Conservation (phyloP, 306 rosid genomes). For the Glycine soja region DNA sequence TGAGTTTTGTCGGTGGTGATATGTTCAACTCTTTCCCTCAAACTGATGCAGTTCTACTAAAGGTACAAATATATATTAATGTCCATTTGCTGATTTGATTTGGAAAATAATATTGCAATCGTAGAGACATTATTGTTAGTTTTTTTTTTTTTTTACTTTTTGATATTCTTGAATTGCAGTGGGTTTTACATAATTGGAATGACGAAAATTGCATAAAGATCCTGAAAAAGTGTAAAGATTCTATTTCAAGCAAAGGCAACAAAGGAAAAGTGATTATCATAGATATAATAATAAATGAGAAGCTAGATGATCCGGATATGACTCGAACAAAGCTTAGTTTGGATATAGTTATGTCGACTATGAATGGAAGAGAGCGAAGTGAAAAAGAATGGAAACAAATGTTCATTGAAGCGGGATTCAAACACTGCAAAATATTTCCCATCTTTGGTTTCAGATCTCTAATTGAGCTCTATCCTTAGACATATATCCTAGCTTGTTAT, state of each 20-base stretch:
- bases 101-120: no score
- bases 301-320: slow-evolving; percentile 26
- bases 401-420: slow-evolving; percentile 41
- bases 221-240: slow-evolving; percentile 44
- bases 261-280: slow-evolving; percentile 43
- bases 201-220: slow-evolving; percentile 51
- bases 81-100: not conserved
- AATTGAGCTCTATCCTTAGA: slow-evolving; percentile 52
- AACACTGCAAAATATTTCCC: no score
- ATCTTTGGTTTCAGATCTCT: slow-evolving; percentile 53
- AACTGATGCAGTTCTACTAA: slow-evolving; percentile 42
- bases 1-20: slow-evolving; percentile 38
- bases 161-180: not conserved
- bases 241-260: slow-evolving; percentile 37
- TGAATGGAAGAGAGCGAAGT: no score
- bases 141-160: no score
- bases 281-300: slow-evolving; percentile 35
- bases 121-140: no score
- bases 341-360: slow-evolving; percentile 46
- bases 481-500: no score
- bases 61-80: slow-evolving; percentile 8
- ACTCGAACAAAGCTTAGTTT: slow-evolving; percentile 41
- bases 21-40: slow-evolving; percentile 39
- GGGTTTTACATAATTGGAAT: slow-evolving; percentile 38
- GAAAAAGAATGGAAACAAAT: slow-evolving; percentile 55